Base-by-base conservation (phyloP, 2,329 filamentous ascomycete genomes). In the Cadophora luteo-olivacea region DNA sequence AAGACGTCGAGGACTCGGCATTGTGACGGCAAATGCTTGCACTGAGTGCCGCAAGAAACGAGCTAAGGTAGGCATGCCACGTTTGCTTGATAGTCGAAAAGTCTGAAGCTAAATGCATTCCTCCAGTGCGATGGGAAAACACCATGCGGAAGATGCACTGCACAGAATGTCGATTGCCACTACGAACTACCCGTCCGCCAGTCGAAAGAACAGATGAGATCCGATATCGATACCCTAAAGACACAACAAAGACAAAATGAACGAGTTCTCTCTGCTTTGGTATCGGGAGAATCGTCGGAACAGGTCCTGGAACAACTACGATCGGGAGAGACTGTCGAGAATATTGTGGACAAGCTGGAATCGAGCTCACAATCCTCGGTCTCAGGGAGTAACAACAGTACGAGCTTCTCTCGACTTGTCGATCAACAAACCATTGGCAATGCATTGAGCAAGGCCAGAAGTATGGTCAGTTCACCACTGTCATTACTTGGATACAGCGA, bases 181-280 rank as follows among this genome's bases (percentile, higher is more conserved):
- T 90, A 90, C 79, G 87, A 90, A 72, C 76, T 88, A 8, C 88
- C 87, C 0, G 84, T 90, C 5, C 86, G 88, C 55, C 87, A 89
- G 72, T 89, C 87, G 12, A 90, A 90, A 70, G 87, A 89, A 69
- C 84, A 84, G 64, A 82, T 90, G 5, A 84, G 88, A 55, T 81
- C 80, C 74, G 87, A 90, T 73, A 87, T 90, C 69, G 88, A 90
- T 64, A 79, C 78, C 32, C 78, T 90, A 45, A 85, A 85, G 60
- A 81, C 81, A 19, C 83, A 85, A 52, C 85, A 89, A 74, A 84
- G 82, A 25, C 84, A 83, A 55, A 87, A 80, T 76, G 85, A 89
- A 32, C 82, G 82, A 36, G 83, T 90, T 61, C 79, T 90, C 33
- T 79, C 83, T 3, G 87, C 87, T 11, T 82, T 90, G 32, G 69